These are phyloP conservation scores for Amphirosellinia nigrospora DNA, from an alignment of 495 filamentous ascomycete species.

Conservation along the genomic window DNA sequence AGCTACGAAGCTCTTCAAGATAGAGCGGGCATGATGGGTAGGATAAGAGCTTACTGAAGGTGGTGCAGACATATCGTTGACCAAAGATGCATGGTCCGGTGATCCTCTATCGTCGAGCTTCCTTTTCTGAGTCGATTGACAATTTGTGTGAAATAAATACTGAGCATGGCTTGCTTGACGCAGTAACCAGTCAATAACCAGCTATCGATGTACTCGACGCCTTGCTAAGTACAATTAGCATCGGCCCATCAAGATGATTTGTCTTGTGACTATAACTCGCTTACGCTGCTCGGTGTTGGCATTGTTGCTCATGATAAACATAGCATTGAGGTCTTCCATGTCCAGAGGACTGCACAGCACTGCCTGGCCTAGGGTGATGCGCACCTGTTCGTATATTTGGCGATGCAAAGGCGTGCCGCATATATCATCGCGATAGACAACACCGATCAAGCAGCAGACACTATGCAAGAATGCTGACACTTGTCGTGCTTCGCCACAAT, in stretches of 20 bases:
- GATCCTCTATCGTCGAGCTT: slow-evolving; percentile 31
- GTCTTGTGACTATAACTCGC: neutral
- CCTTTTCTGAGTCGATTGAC: slow-evolving; percentile 35
- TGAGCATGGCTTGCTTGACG: slow-evolving; percentile 41
- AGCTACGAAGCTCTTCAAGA: neutral
- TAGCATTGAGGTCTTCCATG: slow-evolving; percentile 39
- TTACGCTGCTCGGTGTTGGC: slow-evolving; percentile 38
- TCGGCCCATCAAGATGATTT: neutral
- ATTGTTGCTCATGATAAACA: slow-evolving; percentile 43
- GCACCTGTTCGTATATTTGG: slow-evolving; percentile 38
- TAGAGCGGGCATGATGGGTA: neutral
- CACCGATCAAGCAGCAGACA: slow-evolving; percentile 39
- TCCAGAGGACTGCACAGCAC: slow-evolving; percentile 36
- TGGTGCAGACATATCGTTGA: slow-evolving; percentile 43
- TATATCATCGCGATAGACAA: slow-evolving; percentile 39
- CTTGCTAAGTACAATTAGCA: slow-evolving; percentile 33
- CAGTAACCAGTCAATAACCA: slow-evolving; percentile 42
- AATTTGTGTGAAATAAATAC: slow-evolving; percentile 40
- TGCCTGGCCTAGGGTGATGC: slow-evolving; percentile 37
- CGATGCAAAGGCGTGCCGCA: slow-evolving; percentile 33
- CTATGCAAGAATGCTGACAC: slow-evolving; percentile 38
- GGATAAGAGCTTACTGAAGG: slow-evolving; percentile 32
- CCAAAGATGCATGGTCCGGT: slow-evolving; percentile 38
- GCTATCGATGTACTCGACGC: slow-evolving; percentile 41
- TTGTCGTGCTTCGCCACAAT: slow-evolving; percentile 39